phyloP scores from a whole-genome alignment of 1,284 basidiomycete species.

The Mycena citricolor region DNA sequence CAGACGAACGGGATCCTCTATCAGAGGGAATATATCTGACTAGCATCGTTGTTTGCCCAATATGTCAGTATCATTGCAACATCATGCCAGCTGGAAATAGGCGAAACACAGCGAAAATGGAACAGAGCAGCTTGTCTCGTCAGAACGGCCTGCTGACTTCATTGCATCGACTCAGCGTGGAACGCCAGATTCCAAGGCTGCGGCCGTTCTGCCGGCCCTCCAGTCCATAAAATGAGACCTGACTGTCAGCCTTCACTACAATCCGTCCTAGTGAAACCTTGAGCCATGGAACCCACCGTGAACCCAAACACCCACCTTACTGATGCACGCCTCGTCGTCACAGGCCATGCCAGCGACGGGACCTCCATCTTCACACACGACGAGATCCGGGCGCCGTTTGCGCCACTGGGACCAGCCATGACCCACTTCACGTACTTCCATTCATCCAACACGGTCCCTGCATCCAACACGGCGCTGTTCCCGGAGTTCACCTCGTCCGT shows the following conservation, averaged over 20 bases:
- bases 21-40: too few relatives aligned
- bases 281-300: not conserved
- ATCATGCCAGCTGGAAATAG: too few relatives aligned
- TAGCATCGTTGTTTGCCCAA: too few relatives aligned
- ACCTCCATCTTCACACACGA: constrained; percentile 13
- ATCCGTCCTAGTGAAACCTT: not conserved
- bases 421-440: not conserved
- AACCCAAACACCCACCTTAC: constrained; percentile 7
- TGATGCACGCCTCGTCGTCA: constrained; percentile 11
- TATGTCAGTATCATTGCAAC: too few relatives aligned
- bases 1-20: too few relatives aligned
- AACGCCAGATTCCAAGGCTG: too few relatives aligned
- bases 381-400: constrained; percentile 2
- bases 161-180: too few relatives aligned
- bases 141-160: too few relatives aligned
- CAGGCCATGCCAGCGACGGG: constrained; percentile 7
- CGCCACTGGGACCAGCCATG: constrained; percentile 7
- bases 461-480: constrained; percentile 11
- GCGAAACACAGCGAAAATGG: too few relatives aligned
- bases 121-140: too few relatives aligned
- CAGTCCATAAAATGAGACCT: too few relatives aligned
- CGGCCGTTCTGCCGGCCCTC: too few relatives aligned
- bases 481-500: constrained; percentile 4
- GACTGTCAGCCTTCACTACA: not conserved
- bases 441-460: constrained; percentile 2